Evolutionary conservation across 345 rosid species (phyloP), one percentile per base, ranked within the genome.

Genomic region (Populus nigra): DNA sequence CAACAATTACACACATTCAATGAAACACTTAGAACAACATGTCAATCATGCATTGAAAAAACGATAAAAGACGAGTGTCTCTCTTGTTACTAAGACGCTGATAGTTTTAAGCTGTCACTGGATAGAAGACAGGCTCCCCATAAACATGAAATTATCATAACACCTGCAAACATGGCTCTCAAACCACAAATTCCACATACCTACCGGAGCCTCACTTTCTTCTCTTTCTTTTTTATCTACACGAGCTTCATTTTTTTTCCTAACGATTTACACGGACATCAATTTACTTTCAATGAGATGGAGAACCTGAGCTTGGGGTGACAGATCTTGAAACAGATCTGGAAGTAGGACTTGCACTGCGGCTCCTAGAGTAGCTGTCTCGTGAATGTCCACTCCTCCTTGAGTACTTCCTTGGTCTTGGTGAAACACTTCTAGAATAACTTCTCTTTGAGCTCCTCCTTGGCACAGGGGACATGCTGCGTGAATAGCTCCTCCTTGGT

Each of bases 241-340:
- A 43, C 0, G 15, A 10, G 47, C 13, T 43, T 11, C 45, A 10
- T 41, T 10, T 41, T 41, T 41, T 12, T 10, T 41, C 45, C 13
- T 41, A 10, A 6, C 2, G 3, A 20, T 50, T 7, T 50, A 2
- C 10, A 50, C 59, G 23, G 8, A n/a, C 10, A 11, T 55, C 61
- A 55, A 55, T 22, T 22, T 55, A 36, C 66, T 55, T 55, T 81
- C 73, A 86, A 4, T 69, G 50, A 25, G 83, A 84, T 7, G 81
- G 77, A 31, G 89, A 83, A 18, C 73, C 36, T 13, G 91, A 88
- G 45, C 79, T 74, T 2, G 93, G 91, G 73, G 85, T 87, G n/a
- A 70, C 85, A 25, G 94, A 89, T 82, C 98, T 84, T 3, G 94
- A 88, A 72, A 88, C 77, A 13, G 89, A 91, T 76, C 94, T 86